Evolutionary conservation across 768 basidiomycete species (phyloP).

Genomic region (Boletellus ananas): DNA sequence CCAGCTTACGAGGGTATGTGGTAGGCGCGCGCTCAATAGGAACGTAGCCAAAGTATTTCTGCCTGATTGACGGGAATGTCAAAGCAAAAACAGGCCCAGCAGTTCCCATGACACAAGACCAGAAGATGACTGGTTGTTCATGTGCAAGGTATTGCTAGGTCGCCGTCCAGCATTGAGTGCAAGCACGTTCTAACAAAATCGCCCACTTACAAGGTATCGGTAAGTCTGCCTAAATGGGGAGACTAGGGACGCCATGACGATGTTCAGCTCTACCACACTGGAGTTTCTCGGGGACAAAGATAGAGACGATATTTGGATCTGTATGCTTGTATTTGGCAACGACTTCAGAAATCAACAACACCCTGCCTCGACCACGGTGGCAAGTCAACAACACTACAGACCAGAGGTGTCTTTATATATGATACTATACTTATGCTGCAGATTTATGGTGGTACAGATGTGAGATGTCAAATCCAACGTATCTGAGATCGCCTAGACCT

Average conservation of each 20-base stretch:
- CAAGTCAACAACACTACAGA: background rate
- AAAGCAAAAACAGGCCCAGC: conserved; percentile 74
- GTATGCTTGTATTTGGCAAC: conserved; percentile 23
- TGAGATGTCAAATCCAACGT: background rate
- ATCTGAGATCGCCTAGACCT: background rate
- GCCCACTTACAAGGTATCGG: conserved; percentile 25
- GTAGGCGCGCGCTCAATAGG: conserved; percentile 67
- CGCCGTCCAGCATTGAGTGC: background rate
- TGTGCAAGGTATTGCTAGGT: conserved; percentile 84
- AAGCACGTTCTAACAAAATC: background rate
- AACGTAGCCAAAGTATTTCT: conserved; percentile 63
- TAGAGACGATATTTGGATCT: conserved; percentile 19
- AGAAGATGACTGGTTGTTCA: conserved; percentile 89
- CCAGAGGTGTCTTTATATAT: background rate
- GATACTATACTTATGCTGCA: background rate
- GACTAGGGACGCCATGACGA: conserved; percentile 27
- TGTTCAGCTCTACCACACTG: background rate
- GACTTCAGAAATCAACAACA: conserved; percentile 24
- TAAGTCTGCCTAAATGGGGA: conserved; percentile 29
- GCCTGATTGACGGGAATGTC: conserved; percentile 74
- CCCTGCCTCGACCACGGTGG: background rate
- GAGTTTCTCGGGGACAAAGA: conserved; percentile 5
- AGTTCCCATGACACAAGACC: conserved; percentile 69
- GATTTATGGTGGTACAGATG: background rate
- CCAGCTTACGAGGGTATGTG: conserved; percentile 70